Evolutionary conservation across 306 rosid genomes (phyloP), one percentile per base, ranked within the genome.

Genomic region (Acacia crassicarpa): DNA sequence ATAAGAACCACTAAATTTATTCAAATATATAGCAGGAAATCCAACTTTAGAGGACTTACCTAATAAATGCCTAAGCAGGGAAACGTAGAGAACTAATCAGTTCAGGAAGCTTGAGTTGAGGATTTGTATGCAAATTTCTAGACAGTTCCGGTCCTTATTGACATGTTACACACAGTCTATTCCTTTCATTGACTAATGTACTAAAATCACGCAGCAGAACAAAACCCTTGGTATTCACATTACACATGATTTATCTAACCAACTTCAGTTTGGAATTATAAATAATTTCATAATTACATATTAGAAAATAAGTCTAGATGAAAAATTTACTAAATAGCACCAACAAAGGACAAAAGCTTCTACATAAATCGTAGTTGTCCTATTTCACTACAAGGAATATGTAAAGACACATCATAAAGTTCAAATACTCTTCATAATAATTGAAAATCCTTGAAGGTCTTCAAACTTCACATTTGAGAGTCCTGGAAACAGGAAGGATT

Each of bases 401-500:
- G 25, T 56, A 58, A 82, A 77, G 41, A 8, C 14, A 71, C 51
- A 41, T 16, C 23, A 22, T 69, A 30, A 38, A 38, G 41, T 38
- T 86, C 58, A 90, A 71, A 32, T 25, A n/a, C 76, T 84, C 82
- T 86, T 94, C 84, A 86, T 48, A 48, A 82, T 43, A 67, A 46
- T 82, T 67, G 63, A 71, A 90, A 71, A 71, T 71, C 45, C 75
- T 71, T 71, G 75, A 43, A 70, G 87, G 63, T 87, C 90, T 56
- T 84, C 97, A 82, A 87, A 75, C 44, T 69, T 87, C 38, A 73
- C 76, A 72, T 79, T 86, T 48, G 89, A 78, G 84, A 93, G 81
- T 75, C 97, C 97, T 94, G 91, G 78, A 87, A 77, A 71, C 30
- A 75, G 40, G 33, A 82, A 75, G 9, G 27, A 65, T 16, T 72